Evolutionary conservation across 2,329 filamentous ascomycete genomes (phyloP).

Genomic region (Colletotrichum sp.): DNA sequence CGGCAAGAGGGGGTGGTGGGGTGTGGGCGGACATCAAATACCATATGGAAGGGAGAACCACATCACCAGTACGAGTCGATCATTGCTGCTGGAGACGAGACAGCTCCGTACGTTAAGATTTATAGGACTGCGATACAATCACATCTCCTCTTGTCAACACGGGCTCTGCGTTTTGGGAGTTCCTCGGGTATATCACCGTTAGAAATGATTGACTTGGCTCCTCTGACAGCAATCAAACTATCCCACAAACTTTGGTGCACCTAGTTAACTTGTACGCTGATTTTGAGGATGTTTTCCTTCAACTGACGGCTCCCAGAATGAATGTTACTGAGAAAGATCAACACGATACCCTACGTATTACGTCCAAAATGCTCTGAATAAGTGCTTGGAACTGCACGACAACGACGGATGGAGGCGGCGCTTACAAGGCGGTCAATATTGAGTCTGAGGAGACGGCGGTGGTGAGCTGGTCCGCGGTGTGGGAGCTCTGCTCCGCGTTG

Average conservation of each 20-base stretch:
- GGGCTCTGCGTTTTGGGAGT: rapidly evolving
- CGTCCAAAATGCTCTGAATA: neutral
- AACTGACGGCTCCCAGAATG: no score
- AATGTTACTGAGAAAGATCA: no score
- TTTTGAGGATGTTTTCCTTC: no score
- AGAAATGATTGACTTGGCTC: neutral
- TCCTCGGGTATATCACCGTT: rapidly evolving
- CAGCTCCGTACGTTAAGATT: rapidly evolving
- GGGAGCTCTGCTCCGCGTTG: rapidly evolving
- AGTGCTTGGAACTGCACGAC: rapidly evolving
- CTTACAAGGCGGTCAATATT: rapidly evolving
- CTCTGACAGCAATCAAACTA: neutral
- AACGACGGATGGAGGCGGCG: neutral
- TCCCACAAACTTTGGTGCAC: no score
- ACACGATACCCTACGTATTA: no score
- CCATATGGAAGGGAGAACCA: no score
- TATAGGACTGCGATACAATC: neutral
- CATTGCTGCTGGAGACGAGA: neutral
- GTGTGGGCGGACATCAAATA: no score
- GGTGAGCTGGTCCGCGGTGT: rapidly evolving
- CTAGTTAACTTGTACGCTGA: no score
- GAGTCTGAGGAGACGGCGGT: rapidly evolving
- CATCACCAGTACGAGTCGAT: no score
- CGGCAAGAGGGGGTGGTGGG: no score
- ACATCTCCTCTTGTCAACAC: rapidly evolving